Conservation (phyloP, 257 asterid genomes). For the Solanum piurae region DNA sequence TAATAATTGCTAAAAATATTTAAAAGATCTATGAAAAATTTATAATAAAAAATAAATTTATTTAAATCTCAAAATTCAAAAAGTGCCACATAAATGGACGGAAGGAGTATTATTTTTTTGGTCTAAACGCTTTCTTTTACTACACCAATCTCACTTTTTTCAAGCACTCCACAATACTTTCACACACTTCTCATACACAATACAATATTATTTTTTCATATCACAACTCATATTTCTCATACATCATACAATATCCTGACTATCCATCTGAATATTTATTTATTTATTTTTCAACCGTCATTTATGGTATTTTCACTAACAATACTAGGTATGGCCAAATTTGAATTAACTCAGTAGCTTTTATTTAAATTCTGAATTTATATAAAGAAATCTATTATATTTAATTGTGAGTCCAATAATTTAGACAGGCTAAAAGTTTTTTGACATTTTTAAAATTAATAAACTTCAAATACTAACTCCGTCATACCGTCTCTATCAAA, state of each 20-base stretch:
- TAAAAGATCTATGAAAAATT: too few relatives aligned
- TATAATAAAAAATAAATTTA: too few relatives aligned
- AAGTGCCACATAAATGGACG: too few relatives aligned
- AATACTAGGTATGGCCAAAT: too few relatives aligned
- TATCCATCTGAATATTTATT: not conserved
- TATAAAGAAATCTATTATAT: too few relatives aligned
- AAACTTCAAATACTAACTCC: not conserved
- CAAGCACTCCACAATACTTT: too few relatives aligned
- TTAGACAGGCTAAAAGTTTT: not conserved
- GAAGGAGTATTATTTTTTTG: not conserved
- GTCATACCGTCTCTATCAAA: not conserved
- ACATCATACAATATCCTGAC: not conserved
- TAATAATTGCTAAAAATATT: too few relatives aligned
- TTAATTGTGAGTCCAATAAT: not conserved
- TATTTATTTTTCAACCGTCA: too few relatives aligned
- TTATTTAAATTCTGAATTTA: not conserved
- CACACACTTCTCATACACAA: not conserved
- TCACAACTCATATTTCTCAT: not conserved
- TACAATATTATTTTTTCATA: not conserved
- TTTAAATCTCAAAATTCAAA: too few relatives aligned
- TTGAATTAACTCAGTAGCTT: not conserved
- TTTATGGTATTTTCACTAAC: not conserved
- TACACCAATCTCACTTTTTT: not conserved
- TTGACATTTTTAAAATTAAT: not conserved
- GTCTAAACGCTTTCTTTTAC: not conserved